These are phyloP conservation scores for Aeschynomene evenia DNA, from an alignment of 306 rosid genomes.

Conservation along the genomic window DNA sequence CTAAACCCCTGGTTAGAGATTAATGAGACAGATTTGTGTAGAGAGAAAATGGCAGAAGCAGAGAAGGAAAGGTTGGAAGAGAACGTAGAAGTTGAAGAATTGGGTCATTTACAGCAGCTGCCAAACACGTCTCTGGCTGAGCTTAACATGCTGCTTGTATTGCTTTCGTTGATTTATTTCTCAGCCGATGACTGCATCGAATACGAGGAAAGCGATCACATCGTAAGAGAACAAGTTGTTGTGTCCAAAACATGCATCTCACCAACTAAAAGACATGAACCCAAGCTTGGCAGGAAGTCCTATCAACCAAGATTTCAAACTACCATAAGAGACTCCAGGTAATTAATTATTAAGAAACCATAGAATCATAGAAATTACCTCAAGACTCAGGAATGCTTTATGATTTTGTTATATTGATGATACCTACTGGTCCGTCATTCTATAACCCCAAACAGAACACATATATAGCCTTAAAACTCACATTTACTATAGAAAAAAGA, in stretches of 20 bases:
- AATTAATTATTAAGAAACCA: no score
- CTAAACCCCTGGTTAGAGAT: constrained; percentile 10
- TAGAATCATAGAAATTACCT: neutral
- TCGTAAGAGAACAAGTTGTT: neutral
- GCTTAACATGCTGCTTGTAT: constrained; percentile 49
- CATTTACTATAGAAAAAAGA: neutral
- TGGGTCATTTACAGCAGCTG: neutral
- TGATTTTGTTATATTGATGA: no score
- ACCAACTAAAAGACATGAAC: constrained; percentile 32
- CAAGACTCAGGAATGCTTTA: no score
- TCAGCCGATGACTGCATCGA: constrained; percentile 30
- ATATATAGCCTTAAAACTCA: neutral
- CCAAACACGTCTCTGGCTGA: constrained; percentile 35
- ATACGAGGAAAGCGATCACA: neutral
- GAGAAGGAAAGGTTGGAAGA: constrained; percentile 26
- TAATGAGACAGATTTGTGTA: neutral
- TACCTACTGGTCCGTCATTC: neutral
- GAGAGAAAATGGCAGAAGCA: constrained; percentile 26
- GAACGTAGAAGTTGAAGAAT: constrained; percentile 17
- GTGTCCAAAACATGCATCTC: constrained; percentile 18
- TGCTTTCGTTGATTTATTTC: constrained; percentile 38
- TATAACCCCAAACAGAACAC: neutral
- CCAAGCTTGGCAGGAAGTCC: constrained; percentile 28
- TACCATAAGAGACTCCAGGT: constrained; percentile 50
- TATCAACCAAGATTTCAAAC: constrained; percentile 36